These are phyloP conservation scores for Metschnikowia reukaufii DNA, from an alignment of 805 yeast species.

Conservation along the genomic window DNA sequence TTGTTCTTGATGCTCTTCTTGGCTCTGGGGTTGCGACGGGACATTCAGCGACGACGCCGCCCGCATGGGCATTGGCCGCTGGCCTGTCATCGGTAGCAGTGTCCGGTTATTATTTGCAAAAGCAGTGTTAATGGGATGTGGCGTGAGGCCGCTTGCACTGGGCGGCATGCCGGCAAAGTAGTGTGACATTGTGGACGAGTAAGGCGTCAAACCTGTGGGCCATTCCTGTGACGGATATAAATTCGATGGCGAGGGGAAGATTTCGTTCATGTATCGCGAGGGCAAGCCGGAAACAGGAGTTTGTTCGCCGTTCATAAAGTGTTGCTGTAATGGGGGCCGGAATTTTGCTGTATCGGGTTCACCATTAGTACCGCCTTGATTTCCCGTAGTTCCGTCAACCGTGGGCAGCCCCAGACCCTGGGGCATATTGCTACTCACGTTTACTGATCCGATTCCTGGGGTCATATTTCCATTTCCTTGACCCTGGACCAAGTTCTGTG, in stretches of 20 bases:
- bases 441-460: neutral
- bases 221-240: conserved; percentile 58
- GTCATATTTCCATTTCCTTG: neutral
- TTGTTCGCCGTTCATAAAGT: conserved; percentile 49
- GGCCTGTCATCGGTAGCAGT: conserved; percentile 15
- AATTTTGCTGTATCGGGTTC: conserved; percentile 14
- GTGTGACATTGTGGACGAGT: conserved; percentile 33
- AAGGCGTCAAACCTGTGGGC: conserved; percentile 43
- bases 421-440: neutral
- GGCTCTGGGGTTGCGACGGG: neutral
- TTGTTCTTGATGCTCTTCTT: neutral
- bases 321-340: conserved; percentile 19
- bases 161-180: conserved; percentile 39
- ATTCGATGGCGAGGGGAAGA: conserved; percentile 80
- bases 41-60: conserved; percentile 8
- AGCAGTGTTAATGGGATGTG: conserved; percentile 16
- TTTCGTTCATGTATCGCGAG: conserved; percentile 65
- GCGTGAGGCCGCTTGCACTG: conserved; percentile 21
- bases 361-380: neutral
- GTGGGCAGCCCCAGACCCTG: conserved; percentile 6
- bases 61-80: conserved; percentile 9
- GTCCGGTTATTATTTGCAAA: conserved; percentile 10
- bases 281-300: conserved; percentile 74
- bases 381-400: conserved; percentile 4
- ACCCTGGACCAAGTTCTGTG: neutral